Evolutionary conservation across 2,329 filamentous ascomycete species (phyloP), one percentile per base, ranked within the genome.

Genomic region (Chalaropsis ovoidea): DNA sequence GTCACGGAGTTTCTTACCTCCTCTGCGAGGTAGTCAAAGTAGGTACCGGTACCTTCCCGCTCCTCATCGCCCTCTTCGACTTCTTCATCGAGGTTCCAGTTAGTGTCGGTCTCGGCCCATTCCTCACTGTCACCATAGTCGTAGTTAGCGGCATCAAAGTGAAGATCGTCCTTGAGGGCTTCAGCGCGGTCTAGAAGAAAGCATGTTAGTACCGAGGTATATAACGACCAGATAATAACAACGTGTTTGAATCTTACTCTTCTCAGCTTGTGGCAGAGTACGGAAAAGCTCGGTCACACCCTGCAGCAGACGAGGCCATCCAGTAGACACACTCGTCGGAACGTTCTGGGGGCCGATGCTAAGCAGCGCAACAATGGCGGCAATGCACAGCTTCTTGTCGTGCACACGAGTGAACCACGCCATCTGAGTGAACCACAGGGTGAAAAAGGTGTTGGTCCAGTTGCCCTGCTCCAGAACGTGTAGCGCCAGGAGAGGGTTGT

Each of bases 401-500:
- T 99, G 94, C 1, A 99, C 94, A 52, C 94, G 84, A 63, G 85
- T 89, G 78, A 99, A 97, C 72, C 85, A 87, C 69, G 95, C 88
- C 78, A 99, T 99, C 77, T 87, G 95, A 52, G 90, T 90, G 76
- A 99, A 99, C 94, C 94, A 99, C 67, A 95, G 79, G 76, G 90
- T 96, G 80, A 99, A 99, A 79, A 99, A 99, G 74, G 95, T 95
- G 77, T 97, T 97, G 6, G 94, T 97, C 93, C 92, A 96, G 68
- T 85, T 87, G 72, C 95, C 93, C 64, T 81, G 78, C 77, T 99
- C 94, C n/a, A 99, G 82, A 45, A 96, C 85, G 68, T 91, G 87
- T 24, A 99, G 82, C 27, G 91, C 83, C 67, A 96, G 81, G 56
- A 87, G 77, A 1, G 94, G 92, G 78, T 96, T 96, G 81, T 99